Base-by-base conservation (phyloP, 805 yeast species). In the Ogataea paradorogensis region DNA sequence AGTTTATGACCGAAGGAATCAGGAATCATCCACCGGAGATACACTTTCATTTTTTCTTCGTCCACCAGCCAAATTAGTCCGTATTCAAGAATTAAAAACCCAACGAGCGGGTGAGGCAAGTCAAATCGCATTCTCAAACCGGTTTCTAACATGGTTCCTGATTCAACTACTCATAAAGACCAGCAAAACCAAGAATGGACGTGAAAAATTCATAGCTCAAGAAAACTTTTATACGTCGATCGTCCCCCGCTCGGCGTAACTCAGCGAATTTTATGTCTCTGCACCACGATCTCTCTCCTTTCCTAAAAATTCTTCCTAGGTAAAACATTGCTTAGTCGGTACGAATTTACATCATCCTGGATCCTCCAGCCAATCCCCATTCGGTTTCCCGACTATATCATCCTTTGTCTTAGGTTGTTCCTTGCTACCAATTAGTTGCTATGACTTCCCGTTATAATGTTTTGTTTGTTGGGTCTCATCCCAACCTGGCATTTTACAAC, bases 401-500 rank as follows among this genome's bases (percentile, higher is more conserved):
- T 15, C 30, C 21, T 15, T 15, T 16, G 15, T 29, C 15, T 15
- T 23, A 30, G 28, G 29, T 23, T 22, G n/a, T 15, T 24, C 29
- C 15, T 25, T 28, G 25, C 13, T 7, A 28, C 23, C 13, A 27
- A 24, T 15, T 14, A 23, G 11, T 27, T 27, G 30, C 21, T 27
- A 53, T 53, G 56, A 35, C 57, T 8, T 40, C 53, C 23, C 55
- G 60, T 36, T 51, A 53, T 35, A 62, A 58, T 42, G 52, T 64
- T 23, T 47, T 66, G 27, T 44, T 65, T 47, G 74, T 76, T 46
- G 86, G 86, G 22, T 56, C 68, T 8, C 76, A 74, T 56, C 80
- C 85, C 23, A 76, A 78, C 56, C 55, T 79, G 35, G 67, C 75
- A 23, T 79, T 76, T 58, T 80, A 80, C 57, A 71, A 73, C 13